Base-by-base conservation (phyloP, 345 rosid species). In the Kandelia obovata region DNA sequence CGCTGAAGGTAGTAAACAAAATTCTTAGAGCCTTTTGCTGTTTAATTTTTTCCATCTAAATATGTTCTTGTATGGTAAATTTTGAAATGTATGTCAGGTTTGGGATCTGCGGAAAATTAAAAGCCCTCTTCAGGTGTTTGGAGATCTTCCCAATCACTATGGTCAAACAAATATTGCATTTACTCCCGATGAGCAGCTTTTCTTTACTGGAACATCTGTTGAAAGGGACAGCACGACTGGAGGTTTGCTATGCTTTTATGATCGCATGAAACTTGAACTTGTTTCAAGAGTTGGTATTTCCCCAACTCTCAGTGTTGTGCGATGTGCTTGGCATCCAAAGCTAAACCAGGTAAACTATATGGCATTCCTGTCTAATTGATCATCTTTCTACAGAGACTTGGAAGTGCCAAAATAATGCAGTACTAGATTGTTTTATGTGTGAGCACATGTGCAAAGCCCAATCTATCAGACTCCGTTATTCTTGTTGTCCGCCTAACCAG, bases 91-190 rank as follows among this genome's bases (percentile, higher is more conserved):
- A 26, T 73, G 53, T 75, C 75, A 95, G 99, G 89, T 90, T 61
- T 95, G 99, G 99, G 99, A 95, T 83, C 79, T 95, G 81, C 94
- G 94, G 66, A 85, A 83, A 75, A 85, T 84, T 87, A 92, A 90
- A 75, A 81, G 77, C 59, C 72, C 96, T 49, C 88, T 95, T n/a
- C 78, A 84, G 74, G 85, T 80, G 74, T 95, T 92, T 72, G 94
- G 85, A 58, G 96, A 88, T 83, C 99, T 95, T 34, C 96, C 94
- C 15, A 95, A 88, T 77, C 47, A 87, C 80, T 95, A 95, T 79
- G 82, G 96, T 61, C 99, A 95, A 80, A 95, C 99, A 74, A 95
- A 95, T 73, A 78, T 95, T 53, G 89, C 89, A 53, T 88, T 92
- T 77, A 90, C 96, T 81, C 99, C 99, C 6, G 94, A 90, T 27